Evolutionary conservation across 1,284 basidiomycete species (phyloP), one percentile per base, ranked within the genome.

Genomic region (Cryptococcus sp.): DNA sequence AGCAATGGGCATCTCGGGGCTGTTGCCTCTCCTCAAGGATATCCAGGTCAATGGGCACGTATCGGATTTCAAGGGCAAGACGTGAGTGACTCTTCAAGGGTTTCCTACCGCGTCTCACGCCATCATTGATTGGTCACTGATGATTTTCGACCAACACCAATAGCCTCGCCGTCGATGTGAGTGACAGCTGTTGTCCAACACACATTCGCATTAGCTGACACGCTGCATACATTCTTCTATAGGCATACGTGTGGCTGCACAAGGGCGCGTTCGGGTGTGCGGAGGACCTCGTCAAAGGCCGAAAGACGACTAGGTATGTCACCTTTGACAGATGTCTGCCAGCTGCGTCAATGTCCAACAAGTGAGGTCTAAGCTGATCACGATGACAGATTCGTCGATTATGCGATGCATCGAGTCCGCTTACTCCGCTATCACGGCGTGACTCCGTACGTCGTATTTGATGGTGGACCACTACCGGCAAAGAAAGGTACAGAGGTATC

Each of bases 211-310:
- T 10, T 3, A 13, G 23, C 44, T 47, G 40, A 22, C 25, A 6
- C 6, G n/a, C 1, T 27, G 20, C 15, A 20, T 20, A 22, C 40
- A 51, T 25, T n/a, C 39, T 19, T 8, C 20, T 25, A 11, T 89
- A 94, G 81, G 90, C 86, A 47, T 97, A 99, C 78, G 94, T 95
- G 49, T 98, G 95, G 95, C 84, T 99, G n/a, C 96, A 99, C 77
- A 87, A 88, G 67, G 96, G 93, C 13, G 87, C 91, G 1, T 95
- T 92, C 74, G 84, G 89, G 0, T 99, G 96, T 78, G 91, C 96
- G 45, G 85, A 89, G 17, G 93, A 97, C 65, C 80, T 99, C 47
- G 93, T 92, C 15, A 90, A 88, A 1, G 92, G 92, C 20, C 87
- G 87, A 72, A 82, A 80, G 53, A 95, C 94, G 1, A 85, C 84